phyloP scores from a whole-genome alignment of 257 asterid genomes.

The Capsicum baccatum region DNA sequence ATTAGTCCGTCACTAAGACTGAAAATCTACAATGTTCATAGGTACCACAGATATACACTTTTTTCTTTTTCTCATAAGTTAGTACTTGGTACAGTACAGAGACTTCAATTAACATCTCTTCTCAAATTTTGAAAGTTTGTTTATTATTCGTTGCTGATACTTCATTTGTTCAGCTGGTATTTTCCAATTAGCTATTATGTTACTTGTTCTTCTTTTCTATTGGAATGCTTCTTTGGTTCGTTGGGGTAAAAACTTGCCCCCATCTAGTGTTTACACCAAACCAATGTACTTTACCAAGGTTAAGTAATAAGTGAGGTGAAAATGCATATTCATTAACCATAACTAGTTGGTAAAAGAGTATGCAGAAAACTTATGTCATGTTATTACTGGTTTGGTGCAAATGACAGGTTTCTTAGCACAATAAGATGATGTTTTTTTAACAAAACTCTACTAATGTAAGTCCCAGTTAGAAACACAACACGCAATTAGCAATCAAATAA shows the following conservation, averaged over 20 bases:
- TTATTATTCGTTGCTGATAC: neutral
- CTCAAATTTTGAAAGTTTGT: neutral
- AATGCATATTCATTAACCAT: neutral
- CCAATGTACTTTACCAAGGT: neutral
- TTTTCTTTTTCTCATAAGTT: neutral
- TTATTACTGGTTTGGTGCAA: neutral
- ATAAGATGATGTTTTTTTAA: neutral
- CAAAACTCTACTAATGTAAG: neutral
- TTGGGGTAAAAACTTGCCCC: neutral
- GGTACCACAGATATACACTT: neutral
- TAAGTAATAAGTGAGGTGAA: neutral
- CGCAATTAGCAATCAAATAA: neutral
- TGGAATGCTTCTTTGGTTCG: neutral
- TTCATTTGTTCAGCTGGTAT: neutral
- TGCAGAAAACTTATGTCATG: neutral
- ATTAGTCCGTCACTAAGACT: neutral
- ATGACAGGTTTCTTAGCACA: neutral
- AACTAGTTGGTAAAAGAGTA: neutral
- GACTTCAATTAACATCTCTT: neutral
- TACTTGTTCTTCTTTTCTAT: neutral
- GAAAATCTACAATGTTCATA: neutral
- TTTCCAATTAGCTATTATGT: conserved; percentile 1
- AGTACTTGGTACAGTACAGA: neutral
- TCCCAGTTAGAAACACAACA: neutral
- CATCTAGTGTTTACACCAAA: neutral